Evolutionary conservation across 139 green algal species (phyloP).

Genomic region (Auxenochlorella protothecoides): DNA sequence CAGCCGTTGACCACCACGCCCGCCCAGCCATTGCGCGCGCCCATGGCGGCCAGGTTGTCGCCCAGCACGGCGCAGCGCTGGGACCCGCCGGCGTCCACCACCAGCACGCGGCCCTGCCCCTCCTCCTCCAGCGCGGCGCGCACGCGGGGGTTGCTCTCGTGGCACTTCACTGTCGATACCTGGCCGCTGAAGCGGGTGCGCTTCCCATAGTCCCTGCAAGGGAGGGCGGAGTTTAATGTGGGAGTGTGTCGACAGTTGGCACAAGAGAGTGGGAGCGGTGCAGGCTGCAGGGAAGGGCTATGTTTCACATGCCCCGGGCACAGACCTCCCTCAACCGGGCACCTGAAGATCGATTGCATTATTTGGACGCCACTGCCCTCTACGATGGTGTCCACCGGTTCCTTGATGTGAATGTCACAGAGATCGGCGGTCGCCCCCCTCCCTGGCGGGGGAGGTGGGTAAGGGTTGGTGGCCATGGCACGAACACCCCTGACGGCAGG

Average conservation of each 20-base stretch:
- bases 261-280: background rate
- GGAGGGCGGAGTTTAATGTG: background rate
- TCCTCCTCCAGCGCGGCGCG: constrained; percentile 68
- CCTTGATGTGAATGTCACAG: too few species aligned
- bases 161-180: constrained; percentile 73
- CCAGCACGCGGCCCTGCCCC: constrained; percentile 71
- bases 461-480: too few species aligned
- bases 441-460: too few species aligned
- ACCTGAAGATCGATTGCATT: constrained; percentile 9
- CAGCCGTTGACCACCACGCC: constrained; percentile 92
- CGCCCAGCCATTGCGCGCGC: constrained; percentile 84
- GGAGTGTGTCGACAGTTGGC: background rate
- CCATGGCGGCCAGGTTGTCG: constrained; percentile 87
- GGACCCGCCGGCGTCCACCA: constrained; percentile 83
- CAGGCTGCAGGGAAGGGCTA: background rate
- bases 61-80: constrained; percentile 86
- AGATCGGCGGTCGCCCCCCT: too few species aligned
- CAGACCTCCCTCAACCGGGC: background rate
- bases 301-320: background rate
- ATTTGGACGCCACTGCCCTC: background rate
- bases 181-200: constrained; percentile 54
- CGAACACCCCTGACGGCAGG: too few species aligned
- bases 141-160: constrained; percentile 90
- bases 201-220: constrained; percentile 60
- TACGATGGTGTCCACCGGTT: too few species aligned